A percentile compares a stretch with the other conserved stretches of the same genome.
phyloP scores from a whole-genome alignment of 2,329 filamentous ascomycete genomes.

The Cadophora luteo-olivacea region DNA sequence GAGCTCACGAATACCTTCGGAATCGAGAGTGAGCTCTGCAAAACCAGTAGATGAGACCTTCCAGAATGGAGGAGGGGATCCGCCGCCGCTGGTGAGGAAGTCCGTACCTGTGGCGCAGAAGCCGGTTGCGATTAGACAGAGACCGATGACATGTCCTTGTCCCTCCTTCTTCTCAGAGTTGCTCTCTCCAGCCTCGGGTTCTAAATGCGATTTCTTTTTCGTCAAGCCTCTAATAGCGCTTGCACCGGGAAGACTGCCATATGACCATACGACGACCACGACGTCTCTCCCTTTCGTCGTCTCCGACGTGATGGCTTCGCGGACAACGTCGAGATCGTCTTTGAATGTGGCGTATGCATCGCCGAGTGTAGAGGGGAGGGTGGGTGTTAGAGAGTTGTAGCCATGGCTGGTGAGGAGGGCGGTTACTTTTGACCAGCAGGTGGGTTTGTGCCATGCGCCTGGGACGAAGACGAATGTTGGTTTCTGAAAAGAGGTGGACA shows the following conservation, averaged over 20 bases:
- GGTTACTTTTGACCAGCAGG: conserved; percentile 46
- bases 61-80: conserved; percentile 48
- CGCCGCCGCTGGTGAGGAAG: conserved; percentile 49
- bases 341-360: conserved; percentile 45
- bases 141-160: conserved; percentile 45
- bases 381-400: conserved; percentile 44
- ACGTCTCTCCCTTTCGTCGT: conserved; percentile 47
- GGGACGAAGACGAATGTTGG: conserved; percentile 54
- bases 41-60: conserved; percentile 37
- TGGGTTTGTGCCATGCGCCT: conserved; percentile 54
- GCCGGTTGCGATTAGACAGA: conserved; percentile 49
- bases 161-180: conserved; percentile 2
- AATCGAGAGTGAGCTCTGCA: conserved; percentile 48
- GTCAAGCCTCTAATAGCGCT: conserved; percentile 51
- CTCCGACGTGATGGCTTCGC: conserved; percentile 44
- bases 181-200: neutral
- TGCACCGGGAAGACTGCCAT: conserved; percentile 48
- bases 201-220: conserved; percentile 25
- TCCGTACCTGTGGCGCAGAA: conserved; percentile 45
- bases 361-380: conserved; percentile 46
- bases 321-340: conserved; percentile 48
- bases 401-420: conserved; percentile 43
- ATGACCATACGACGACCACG: conserved; percentile 52
- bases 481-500: conserved; percentile 16
- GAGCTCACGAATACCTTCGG: conserved; percentile 44